Conservation (phyloP, 495 filamentous ascomycete genomes). For the Xylaria sp. region DNA sequence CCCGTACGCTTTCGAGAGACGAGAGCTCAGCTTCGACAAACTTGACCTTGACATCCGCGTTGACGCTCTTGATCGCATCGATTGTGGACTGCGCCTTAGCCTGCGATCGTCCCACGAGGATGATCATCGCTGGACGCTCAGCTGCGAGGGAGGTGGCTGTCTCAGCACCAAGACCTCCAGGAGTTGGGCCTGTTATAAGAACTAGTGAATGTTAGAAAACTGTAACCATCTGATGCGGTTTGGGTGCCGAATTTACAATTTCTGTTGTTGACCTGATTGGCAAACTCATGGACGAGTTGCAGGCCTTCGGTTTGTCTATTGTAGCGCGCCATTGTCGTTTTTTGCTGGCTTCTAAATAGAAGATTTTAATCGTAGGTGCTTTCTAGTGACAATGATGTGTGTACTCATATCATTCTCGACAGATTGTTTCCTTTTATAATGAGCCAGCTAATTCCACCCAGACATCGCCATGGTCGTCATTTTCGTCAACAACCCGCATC, state of each 20-base stretch:
- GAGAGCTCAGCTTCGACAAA: constrained; percentile 57
- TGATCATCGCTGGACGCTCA: constrained; percentile 49
- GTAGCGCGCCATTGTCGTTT: constrained; percentile 33
- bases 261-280: constrained; percentile 47
- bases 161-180: constrained; percentile 53
- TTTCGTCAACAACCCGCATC: background rate
- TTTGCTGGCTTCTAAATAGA: background rate
- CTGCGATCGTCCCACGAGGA: constrained; percentile 52
- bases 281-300: constrained; percentile 46
- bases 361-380: background rate
- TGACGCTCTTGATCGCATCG: constrained; percentile 47
- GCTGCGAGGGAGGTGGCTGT: constrained; percentile 54
- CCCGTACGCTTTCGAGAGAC: constrained; percentile 56
- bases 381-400: background rate
- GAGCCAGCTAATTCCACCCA: background rate
- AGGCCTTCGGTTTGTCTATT: constrained; percentile 41
- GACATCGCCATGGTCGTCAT: background rate
- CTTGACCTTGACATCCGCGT: constrained; percentile 45
- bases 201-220: constrained; percentile 26
- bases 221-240: too few species aligned
- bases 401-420: background rate
- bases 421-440: constrained; percentile 5
- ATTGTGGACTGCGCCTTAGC: constrained; percentile 49
- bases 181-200: constrained; percentile 59
- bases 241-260: constrained; percentile 38